These are phyloP conservation scores for Colletotrichum spaethianum DNA, from an alignment of 2,329 filamentous ascomycete genomes.

Conservation along the genomic window DNA sequence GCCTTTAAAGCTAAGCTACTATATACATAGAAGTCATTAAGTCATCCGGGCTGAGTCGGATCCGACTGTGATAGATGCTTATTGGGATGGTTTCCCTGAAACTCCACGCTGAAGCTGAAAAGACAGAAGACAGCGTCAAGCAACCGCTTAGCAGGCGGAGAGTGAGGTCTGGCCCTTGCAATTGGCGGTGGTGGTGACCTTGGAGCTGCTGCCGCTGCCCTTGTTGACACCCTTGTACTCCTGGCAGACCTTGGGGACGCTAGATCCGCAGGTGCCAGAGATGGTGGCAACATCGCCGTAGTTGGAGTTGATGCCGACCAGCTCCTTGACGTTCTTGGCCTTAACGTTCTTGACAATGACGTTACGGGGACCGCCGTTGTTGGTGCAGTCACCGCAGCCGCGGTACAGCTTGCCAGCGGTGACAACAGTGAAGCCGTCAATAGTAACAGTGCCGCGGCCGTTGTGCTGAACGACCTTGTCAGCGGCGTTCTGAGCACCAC, in stretches of 20 bases:
- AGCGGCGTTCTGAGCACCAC: constrained; percentile 50
- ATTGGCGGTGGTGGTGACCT: constrained; percentile 42
- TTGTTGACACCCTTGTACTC: constrained; percentile 43
- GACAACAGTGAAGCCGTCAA: constrained; percentile 54
- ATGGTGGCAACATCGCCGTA: constrained; percentile 47
- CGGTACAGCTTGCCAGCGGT: constrained; percentile 61
- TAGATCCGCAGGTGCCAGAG: constrained; percentile 44
- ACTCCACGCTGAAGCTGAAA: constrained; percentile 20
- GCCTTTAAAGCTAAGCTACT: constrained; percentile 21
- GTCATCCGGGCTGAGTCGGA: neutral
- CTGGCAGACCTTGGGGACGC: constrained; percentile 42
- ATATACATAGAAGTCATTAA: constrained; percentile 33
- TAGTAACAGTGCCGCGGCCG: constrained; percentile 49
- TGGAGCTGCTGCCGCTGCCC: constrained; percentile 34
- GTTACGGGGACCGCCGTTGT: constrained; percentile 40
- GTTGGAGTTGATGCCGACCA: constrained; percentile 60
- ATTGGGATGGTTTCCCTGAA: neutral
- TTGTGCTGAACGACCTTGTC: constrained; percentile 55
- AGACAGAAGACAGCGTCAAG: too few relatives aligned
- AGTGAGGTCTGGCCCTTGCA: constrained; percentile 41
- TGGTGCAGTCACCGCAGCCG: constrained; percentile 59
- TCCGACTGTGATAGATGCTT: neutral
- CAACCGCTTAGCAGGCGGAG: constrained; percentile 29
- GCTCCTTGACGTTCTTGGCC: constrained; percentile 45
- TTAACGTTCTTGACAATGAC: constrained; percentile 41